Percentiles rank a stretch among this genome's conserved stretches.
Conservation (phyloP, 768 basidiomycete species). For the Lactarius indigo region DNA sequence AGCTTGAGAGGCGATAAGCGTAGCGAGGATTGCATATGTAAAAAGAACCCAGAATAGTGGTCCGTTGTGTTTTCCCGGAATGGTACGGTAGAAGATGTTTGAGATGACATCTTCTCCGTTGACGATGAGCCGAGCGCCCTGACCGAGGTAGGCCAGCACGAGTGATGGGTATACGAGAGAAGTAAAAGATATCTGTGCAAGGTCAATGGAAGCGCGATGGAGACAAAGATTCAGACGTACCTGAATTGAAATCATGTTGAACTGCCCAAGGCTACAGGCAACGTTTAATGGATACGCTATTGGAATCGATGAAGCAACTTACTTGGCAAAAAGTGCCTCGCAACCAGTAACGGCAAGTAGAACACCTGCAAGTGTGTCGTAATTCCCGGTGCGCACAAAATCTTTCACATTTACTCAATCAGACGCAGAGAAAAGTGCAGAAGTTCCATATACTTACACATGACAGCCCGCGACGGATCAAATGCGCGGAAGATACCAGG, state of each 20-base stretch:
- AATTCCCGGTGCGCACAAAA: slow-evolving; percentile 62
- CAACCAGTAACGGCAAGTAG: slow-evolving; percentile 65
- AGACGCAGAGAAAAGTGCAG: background rate
- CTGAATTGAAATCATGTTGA: slow-evolving; percentile 57
- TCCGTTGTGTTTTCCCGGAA: slow-evolving; percentile 54
- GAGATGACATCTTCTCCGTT: slow-evolving; percentile 47
- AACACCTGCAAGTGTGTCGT: slow-evolving; percentile 58
- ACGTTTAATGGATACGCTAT: background rate
- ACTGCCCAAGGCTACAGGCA: slow-evolving; percentile 55
- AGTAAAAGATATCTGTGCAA: slow-evolving; percentile 46
- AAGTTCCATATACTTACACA: slow-evolving; percentile 38
- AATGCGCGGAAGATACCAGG: slow-evolving; percentile 64
- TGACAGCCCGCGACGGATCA: slow-evolving; percentile 61
- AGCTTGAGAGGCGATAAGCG: slow-evolving; percentile 63
- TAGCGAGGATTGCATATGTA: slow-evolving; percentile 60
- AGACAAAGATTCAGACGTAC: slow-evolving; percentile 29
- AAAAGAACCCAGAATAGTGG: slow-evolving; percentile 64
- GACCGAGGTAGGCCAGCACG: slow-evolving; percentile 67
- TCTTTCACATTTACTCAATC: slow-evolving; percentile 34
- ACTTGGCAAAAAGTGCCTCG: slow-evolving; percentile 69
- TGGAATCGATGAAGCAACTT: background rate
- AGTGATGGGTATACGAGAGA: slow-evolving; percentile 56
- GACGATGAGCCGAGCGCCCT: slow-evolving; percentile 58
- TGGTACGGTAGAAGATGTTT: slow-evolving; percentile 62
- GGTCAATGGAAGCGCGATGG: background rate